These are phyloP conservation scores for Tetracladium maxilliforme DNA, from an alignment of 2,329 filamentous ascomycete genomes.

Conservation along the genomic window DNA sequence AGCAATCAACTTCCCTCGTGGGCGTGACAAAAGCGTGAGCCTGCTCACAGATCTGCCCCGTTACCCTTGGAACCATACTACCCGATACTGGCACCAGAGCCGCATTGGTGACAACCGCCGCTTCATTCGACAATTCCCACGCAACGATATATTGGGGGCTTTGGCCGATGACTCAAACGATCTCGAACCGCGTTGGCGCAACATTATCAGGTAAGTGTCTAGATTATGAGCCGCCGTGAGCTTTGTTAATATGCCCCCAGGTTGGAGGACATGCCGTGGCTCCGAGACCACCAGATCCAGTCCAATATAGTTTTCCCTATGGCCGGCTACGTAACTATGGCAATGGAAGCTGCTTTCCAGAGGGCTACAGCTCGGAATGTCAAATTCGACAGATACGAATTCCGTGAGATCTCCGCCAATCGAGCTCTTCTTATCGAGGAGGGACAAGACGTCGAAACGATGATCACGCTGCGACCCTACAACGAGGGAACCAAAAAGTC, in stretches of 20 bases:
- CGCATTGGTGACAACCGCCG: conserved; percentile 3
- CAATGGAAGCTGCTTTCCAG: conserved; percentile 14
- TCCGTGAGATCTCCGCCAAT: conserved; percentile 29
- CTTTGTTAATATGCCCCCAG: no score
- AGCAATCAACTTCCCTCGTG: conserved; percentile 28
- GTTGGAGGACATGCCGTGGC: conserved; percentile 20
- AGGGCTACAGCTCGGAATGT: conserved; percentile 13
- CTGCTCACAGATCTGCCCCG: conserved; percentile 4
- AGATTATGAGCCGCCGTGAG: no score
- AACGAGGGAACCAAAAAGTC: conserved; percentile 23
- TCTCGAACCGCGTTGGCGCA: conserved; percentile 17
- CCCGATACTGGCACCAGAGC: conserved; percentile 6
- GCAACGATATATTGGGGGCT: conserved; percentile 34
- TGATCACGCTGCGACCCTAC: conserved; percentile 26
- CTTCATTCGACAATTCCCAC: conserved; percentile 19
- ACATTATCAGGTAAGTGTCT: conserved; percentile 10
- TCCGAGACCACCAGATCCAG: conserved; percentile 22
- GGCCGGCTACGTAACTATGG: conserved; percentile 18
- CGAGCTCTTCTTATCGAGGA: conserved; percentile 31
- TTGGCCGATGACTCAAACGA: conserved; percentile 10
- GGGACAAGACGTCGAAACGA: conserved; percentile 30
- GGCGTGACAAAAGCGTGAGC: conserved; percentile 3
- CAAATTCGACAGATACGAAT: conserved; percentile 24
- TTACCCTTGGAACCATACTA: conserved; percentile 7
- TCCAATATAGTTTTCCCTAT: conserved; percentile 14